Evolutionary conservation across 1,284 basidiomycete species (phyloP).

Genomic region (Phlebopus sp.): DNA sequence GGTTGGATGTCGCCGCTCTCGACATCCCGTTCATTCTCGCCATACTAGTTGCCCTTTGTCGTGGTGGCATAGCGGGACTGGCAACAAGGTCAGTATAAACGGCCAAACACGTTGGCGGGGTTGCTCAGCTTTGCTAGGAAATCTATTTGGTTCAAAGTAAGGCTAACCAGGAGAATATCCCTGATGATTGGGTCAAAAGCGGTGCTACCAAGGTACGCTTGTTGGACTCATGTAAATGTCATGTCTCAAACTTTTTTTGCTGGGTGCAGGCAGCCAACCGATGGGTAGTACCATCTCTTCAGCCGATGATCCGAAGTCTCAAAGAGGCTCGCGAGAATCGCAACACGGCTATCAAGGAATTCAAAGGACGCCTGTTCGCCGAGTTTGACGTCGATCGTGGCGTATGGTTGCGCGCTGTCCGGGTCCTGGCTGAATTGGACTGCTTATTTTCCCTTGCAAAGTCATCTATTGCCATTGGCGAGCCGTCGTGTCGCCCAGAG

Average conservation of each 20-base stretch:
- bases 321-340: conserved; percentile 93
- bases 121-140: conserved; percentile 50
- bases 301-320: conserved; percentile 68
- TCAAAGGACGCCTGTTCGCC: conserved; percentile 75
- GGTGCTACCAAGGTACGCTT: conserved; percentile 71
- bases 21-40: conserved; percentile 6
- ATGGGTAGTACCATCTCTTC: conserved; percentile 75
- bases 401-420: conserved; percentile 75
- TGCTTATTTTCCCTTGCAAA: conserved; percentile 93
- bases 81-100: conserved; percentile 61
- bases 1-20: conserved; percentile 15
- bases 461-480: conserved; percentile 84
- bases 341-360: conserved; percentile 74
- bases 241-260: conserved; percentile 6
- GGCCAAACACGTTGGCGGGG: background rate
- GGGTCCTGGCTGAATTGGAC: conserved; percentile 85
- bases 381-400: conserved; percentile 87
- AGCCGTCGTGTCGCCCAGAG: conserved; percentile 89
- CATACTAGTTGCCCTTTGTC: conserved; percentile 49
- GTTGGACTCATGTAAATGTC: background rate
- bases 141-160: conserved; percentile 84
- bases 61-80: conserved; percentile 84
- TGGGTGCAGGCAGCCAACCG: conserved; percentile 60
- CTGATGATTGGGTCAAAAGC: conserved; percentile 81
- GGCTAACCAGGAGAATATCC: conserved; percentile 59